These are phyloP conservation scores for Rhazya stricta DNA, from an alignment of 257 asterid species.

Conservation along the genomic window DNA sequence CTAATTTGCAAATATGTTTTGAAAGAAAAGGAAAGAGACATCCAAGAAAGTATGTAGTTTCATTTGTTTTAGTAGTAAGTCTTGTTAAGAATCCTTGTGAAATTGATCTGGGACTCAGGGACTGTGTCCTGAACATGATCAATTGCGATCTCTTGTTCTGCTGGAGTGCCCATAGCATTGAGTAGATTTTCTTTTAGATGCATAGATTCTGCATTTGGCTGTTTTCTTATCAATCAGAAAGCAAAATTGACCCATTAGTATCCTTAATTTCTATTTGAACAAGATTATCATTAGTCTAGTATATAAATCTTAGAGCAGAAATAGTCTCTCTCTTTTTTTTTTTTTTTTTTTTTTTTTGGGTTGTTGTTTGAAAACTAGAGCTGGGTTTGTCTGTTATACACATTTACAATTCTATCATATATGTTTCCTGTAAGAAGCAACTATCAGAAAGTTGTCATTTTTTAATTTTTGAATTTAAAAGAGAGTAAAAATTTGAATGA, in stretches of 20 bases:
- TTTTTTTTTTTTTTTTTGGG: too few relatives aligned
- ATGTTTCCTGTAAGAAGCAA: background rate
- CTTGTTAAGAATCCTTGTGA: background rate
- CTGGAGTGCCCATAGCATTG: background rate
- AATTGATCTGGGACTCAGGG: background rate
- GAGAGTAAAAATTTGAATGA: background rate
- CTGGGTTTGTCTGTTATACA: background rate
- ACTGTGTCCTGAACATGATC: background rate
- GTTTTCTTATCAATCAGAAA: background rate
- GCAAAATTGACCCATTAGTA: background rate
- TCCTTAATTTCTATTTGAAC: background rate
- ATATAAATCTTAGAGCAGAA: background rate
- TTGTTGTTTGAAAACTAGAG: too few relatives aligned
- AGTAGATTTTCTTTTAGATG: background rate
- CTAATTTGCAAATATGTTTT: background rate
- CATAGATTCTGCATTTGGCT: background rate
- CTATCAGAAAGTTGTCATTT: background rate
- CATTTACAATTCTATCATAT: background rate
- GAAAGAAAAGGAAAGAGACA: background rate
- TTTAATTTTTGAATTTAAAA: background rate
- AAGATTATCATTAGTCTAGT: background rate
- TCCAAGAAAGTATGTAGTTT: background rate
- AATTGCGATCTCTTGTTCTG: background rate
- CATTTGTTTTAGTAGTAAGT: background rate
- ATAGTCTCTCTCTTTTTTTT: too few relatives aligned